Evolutionary conservation across 371 early-diverging fungal genomes (phyloP).

Genomic region (Batrachochytrium dendrobatidis): DNA sequence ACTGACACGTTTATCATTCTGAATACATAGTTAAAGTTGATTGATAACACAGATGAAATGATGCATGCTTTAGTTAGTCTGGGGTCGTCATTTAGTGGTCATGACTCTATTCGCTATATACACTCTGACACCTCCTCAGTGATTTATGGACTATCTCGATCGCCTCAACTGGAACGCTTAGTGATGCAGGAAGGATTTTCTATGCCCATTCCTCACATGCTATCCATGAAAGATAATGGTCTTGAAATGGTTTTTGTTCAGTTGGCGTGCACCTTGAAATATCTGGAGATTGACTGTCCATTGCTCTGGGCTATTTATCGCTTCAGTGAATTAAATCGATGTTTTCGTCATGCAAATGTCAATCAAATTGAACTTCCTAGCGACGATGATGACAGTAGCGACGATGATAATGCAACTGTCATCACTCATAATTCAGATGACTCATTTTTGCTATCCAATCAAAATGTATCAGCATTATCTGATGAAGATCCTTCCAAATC

Average conservation of each 20-base stretch:
- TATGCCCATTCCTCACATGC: constrained; percentile 15
- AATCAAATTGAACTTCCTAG: not conserved
- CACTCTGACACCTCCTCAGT: constrained; percentile 11
- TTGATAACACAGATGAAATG: not conserved
- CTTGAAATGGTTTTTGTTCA: constrained; percentile 3
- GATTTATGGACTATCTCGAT: constrained; percentile 2
- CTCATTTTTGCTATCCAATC: not conserved
- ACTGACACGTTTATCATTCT: too few relatives aligned
- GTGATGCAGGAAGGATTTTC: constrained; percentile 7
- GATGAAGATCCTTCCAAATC: not conserved
- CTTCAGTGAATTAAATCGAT: constrained; percentile 2
- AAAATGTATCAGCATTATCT: not conserved
- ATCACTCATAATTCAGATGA: not conserved
- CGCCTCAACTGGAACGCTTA: constrained; percentile 10
- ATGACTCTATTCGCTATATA: not conserved
- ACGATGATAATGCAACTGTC: not conserved
- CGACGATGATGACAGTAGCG: not conserved
- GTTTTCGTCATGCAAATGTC: constrained; percentile 1
- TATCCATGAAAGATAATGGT: constrained; percentile 11
- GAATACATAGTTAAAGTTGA: not conserved
- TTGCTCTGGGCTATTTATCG: constrained; percentile 11
- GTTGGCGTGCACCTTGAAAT: not conserved
- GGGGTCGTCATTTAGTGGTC: constrained; percentile 5
- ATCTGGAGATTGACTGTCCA: constrained; percentile 15
- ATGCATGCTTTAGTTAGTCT: constrained; percentile 10